A percentile compares a stretch with the other conserved stretches of the same genome.
These are phyloP conservation scores for Picochlorum sp. DNA, from an alignment of 139 green algal species.

Conservation along the genomic window DNA sequence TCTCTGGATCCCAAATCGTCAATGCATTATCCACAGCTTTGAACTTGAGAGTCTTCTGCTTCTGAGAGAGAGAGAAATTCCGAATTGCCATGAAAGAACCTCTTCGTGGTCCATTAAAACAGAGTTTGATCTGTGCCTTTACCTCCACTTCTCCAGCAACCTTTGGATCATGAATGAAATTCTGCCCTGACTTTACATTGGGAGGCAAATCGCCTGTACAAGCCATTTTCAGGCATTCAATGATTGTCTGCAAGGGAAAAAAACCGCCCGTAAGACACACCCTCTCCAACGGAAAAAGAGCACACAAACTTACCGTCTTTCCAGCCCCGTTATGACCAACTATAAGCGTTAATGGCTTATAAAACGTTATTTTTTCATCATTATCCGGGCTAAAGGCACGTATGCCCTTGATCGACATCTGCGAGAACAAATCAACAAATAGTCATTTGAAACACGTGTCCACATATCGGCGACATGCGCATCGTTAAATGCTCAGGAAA, in stretches of 20 bases:
- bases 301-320: conserved; percentile 79
- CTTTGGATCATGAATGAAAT: conserved; percentile 92
- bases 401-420: conserved; percentile 95
- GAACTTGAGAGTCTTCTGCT: conserved; percentile 63
- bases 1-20: conserved; percentile 61
- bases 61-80: conserved; percentile 71
- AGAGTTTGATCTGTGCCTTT: conserved; percentile 95
- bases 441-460: no score
- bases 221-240: conserved; percentile 93
- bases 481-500: background rate
- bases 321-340: conserved; percentile 93
- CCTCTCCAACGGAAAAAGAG: background rate
- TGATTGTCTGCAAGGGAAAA: conserved; percentile 81
- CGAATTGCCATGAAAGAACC: conserved; percentile 72
- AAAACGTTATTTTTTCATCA: conserved; percentile 80
- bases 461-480: no score
- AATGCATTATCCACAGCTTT: conserved; percentile 76
- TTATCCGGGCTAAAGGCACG: conserved; percentile 89
- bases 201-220: conserved; percentile 91
- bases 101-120: conserved; percentile 54
- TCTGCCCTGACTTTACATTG: conserved; percentile 75
- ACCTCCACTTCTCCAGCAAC: conserved; percentile 84
- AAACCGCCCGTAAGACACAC: background rate
- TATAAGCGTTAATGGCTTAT: conserved; percentile 92
- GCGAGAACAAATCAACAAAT: background rate